phyloP scores from a whole-genome alignment of 305 asterid species.

The Fraxinus albicans region DNA sequence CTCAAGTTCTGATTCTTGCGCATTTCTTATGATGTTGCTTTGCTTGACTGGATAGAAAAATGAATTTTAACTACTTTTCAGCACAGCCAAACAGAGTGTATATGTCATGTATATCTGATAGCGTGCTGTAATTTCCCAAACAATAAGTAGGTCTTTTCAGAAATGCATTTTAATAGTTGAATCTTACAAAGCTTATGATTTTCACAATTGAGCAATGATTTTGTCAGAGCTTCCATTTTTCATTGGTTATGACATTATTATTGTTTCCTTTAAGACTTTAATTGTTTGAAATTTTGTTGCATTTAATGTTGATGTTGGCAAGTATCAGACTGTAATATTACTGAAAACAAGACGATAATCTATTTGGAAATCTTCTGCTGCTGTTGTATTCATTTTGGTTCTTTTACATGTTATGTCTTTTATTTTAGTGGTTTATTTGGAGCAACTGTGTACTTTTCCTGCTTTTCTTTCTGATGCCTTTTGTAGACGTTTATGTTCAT shows the following conservation, averaged over 20 bases:
- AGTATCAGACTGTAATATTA: not conserved
- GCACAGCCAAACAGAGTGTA: not conserved
- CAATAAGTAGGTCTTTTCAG: not conserved
- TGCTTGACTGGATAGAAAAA: not conserved
- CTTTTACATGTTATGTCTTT: not conserved
- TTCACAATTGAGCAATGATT: not conserved
- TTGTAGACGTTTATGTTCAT: constrained; percentile 8
- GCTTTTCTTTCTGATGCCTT: not conserved
- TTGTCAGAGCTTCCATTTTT: not conserved
- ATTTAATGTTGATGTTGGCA: not conserved
- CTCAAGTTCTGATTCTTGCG: not conserved
- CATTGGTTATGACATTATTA: not conserved
- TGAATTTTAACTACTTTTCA: not conserved
- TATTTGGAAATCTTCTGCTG: not conserved
- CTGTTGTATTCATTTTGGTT: not conserved
- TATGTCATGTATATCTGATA: not conserved
- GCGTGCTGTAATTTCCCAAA: not conserved
- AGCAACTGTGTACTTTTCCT: not conserved
- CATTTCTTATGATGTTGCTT: not conserved
- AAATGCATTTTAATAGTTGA: not conserved
- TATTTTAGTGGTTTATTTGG: not conserved
- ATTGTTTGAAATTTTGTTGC: not conserved
- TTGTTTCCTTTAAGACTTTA: not conserved
- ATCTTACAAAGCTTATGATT: not conserved
- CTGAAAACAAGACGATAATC: not conserved